Evolutionary conservation across 2,329 filamentous ascomycete genomes (phyloP).

Genomic region (Trichoderma lentiforme): DNA sequence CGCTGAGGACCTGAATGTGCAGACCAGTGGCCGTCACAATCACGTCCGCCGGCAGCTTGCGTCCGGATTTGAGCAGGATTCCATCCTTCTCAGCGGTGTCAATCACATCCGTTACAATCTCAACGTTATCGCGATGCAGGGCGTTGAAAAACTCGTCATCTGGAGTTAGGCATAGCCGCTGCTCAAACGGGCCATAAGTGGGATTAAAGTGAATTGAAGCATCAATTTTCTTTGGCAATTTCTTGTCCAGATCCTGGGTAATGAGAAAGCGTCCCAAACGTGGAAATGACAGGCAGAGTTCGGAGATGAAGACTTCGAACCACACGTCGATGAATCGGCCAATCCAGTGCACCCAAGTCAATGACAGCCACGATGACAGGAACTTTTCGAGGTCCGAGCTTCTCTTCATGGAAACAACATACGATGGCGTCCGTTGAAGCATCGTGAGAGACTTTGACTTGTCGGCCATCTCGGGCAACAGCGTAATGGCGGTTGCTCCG

Average conservation of each 20-base stretch:
- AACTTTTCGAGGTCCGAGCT: constrained; percentile 35
- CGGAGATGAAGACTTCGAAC: constrained; percentile 41
- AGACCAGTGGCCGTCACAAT: constrained; percentile 69
- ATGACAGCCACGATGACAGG: constrained; percentile 45
- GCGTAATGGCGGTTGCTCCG: constrained; percentile 75
- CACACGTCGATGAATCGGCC: constrained; percentile 50
- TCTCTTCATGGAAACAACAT: constrained; percentile 56
- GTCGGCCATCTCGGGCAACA: constrained; percentile 67
- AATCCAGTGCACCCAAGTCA: constrained; percentile 43
- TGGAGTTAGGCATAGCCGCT: constrained; percentile 67
- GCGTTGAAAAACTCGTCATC: constrained; percentile 56
- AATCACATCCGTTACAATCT: constrained; percentile 52
- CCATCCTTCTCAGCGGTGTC: constrained; percentile 46
- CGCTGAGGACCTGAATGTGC: constrained; percentile 55
- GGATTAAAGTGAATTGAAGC: constrained; percentile 63
- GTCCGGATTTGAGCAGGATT: constrained; percentile 46
- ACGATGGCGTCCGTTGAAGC: constrained; percentile 75
- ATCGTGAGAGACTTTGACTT: constrained; percentile 68
- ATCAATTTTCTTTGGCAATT: constrained; percentile 53
- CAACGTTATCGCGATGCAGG: constrained; percentile 42
- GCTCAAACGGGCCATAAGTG: constrained; percentile 65
- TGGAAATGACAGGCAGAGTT: constrained; percentile 29
- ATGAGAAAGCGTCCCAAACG: constrained; percentile 32
- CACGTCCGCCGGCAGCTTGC: constrained; percentile 58
- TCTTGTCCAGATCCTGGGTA: constrained; percentile 39